Conservation (phyloP, 2,329 filamentous ascomycete species). For the Cladorrhinum sp. region DNA sequence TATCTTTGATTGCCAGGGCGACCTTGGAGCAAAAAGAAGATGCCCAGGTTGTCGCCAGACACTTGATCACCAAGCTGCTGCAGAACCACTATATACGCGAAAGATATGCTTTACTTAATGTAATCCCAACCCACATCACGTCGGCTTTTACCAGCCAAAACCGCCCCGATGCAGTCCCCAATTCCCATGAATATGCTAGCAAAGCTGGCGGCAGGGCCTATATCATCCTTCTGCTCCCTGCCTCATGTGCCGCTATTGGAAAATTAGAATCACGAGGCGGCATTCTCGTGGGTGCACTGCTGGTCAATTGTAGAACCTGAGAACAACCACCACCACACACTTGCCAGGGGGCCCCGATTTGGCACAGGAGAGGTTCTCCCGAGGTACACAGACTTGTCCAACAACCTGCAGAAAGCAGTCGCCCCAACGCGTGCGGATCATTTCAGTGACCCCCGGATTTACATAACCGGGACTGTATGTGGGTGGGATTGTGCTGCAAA, state of each 20-base stretch:
- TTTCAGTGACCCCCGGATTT: not conserved
- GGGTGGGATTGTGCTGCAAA: not conserved
- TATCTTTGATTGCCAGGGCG: not conserved
- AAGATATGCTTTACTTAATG: conserved; percentile 29
- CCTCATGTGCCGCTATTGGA: not conserved
- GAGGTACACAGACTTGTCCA: not conserved
- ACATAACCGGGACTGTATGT: not conserved
- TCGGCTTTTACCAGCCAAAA: not conserved
- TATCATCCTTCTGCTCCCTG: not conserved
- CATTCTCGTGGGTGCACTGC: not conserved
- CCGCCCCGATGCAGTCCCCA: not conserved
- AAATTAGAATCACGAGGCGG: not conserved
- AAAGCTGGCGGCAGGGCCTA: not conserved
- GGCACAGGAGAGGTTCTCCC: not conserved
- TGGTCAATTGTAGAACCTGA: not conserved
- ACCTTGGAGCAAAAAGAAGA: not conserved
- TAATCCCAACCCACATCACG: conserved; percentile 10
- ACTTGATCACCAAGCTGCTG: conserved; percentile 25
- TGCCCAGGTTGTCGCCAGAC: conserved; percentile 1
- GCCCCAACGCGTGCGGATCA: not conserved
- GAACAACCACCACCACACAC: not conserved
- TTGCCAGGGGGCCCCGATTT: not conserved
- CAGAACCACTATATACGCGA: conserved; percentile 29
- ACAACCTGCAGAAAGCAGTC: not conserved
- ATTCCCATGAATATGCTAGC: not conserved